These are phyloP conservation scores for Penicillium paneum DNA, from an alignment of 2,329 filamentous ascomycete genomes.

Conservation along the genomic window DNA sequence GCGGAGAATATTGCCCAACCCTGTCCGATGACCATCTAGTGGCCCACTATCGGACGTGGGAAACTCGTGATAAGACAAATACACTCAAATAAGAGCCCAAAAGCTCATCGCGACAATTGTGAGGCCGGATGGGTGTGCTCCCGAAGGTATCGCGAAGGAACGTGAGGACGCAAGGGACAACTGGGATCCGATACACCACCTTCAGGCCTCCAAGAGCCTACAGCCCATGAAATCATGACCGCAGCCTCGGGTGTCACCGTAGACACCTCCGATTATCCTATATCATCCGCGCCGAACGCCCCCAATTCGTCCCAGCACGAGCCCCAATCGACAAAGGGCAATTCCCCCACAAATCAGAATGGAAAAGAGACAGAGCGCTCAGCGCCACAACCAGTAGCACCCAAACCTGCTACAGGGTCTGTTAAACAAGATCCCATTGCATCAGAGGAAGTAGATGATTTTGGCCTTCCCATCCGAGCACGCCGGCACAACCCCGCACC, in stretches of 20 bases:
- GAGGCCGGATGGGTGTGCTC: slow-evolving; percentile 20
- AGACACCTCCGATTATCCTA: slow-evolving; percentile 26
- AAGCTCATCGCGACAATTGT: background rate
- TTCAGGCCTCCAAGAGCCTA: slow-evolving; percentile 3
- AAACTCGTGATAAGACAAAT: slow-evolving; percentile 1
- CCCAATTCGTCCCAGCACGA: slow-evolving; percentile 3
- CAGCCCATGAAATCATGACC: slow-evolving; percentile 32
- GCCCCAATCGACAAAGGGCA: slow-evolving; percentile 2
- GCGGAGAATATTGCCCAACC: slow-evolving; percentile 18
- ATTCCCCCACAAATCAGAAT: slow-evolving; percentile 7
- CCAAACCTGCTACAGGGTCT: slow-evolving; percentile 1
- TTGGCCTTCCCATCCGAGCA: slow-evolving; percentile 39
- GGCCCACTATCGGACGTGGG: slow-evolving; percentile 10
- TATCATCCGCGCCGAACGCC: slow-evolving; percentile 16
- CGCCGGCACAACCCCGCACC: slow-evolving; percentile 17
- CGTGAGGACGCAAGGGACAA: slow-evolving; percentile 12
- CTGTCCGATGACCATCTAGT: slow-evolving; percentile 20
- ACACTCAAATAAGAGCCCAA: background rate
- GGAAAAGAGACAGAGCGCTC: slow-evolving; percentile 17
- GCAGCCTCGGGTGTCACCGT: slow-evolving; percentile 26
- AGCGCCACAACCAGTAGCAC: slow-evolving; percentile 5
- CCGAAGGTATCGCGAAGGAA: slow-evolving; percentile 12
- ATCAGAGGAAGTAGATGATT: slow-evolving; percentile 35
- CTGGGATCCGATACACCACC: slow-evolving; percentile 17
- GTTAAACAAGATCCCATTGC: slow-evolving; percentile 3